Evolutionary conservation across 139 green algal genomes (phyloP).

Genomic region (Chlamydomonas schloesseri): DNA sequence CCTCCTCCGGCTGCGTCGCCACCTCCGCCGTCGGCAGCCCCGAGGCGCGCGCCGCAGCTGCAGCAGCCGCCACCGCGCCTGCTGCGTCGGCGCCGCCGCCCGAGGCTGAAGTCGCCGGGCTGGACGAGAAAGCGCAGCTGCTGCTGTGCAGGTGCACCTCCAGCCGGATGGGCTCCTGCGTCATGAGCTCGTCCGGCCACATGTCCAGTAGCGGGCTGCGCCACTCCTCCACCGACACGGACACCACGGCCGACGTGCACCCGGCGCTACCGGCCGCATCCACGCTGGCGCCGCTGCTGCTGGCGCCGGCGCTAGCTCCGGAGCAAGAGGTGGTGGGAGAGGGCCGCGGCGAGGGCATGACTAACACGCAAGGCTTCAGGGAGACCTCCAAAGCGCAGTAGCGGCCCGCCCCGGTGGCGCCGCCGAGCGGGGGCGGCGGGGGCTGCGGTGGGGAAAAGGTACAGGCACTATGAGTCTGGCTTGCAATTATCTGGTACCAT

Average conservation of each 20-base stretch:
- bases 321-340: no score
- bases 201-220: not conserved
- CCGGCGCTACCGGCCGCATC: no score
- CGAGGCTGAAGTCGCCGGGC: not conserved
- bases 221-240: not conserved
- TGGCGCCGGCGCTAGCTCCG: no score
- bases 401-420: not conserved
- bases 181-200: not conserved
- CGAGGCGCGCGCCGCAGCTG: no score
- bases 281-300: no score
- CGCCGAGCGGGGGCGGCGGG: no score
- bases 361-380: not conserved
- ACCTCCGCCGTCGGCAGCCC: no score
- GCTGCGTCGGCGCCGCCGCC: no score
- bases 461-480: no score
- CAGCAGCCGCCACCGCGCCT: no score
- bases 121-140: not conserved
- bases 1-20: no score
- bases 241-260: not conserved
- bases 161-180: not conserved
- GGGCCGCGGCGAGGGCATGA: not conserved
- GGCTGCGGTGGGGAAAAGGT: not conserved
- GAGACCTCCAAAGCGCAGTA: not conserved
- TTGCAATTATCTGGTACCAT: no score
- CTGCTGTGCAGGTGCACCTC: not conserved